phyloP scores from a whole-genome alignment of 257 asterid genomes.

The Gynochthodes officinalis region DNA sequence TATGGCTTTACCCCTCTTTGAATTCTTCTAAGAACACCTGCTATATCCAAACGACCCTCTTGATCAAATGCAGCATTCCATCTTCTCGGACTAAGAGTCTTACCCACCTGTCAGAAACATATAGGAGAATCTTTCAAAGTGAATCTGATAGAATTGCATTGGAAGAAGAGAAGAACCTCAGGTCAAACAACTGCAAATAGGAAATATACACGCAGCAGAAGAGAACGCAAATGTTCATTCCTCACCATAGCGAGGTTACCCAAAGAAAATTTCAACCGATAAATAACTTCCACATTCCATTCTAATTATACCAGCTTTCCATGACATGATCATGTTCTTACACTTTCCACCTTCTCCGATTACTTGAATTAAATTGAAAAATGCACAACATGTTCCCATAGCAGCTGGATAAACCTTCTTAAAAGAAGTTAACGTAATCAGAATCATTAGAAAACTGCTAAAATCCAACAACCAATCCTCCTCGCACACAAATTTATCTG shows the following conservation, averaged over 20 bases:
- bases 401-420: background rate
- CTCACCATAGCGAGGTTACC: background rate
- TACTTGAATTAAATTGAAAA: background rate
- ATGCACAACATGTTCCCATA: background rate
- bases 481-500: background rate
- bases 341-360: background rate
- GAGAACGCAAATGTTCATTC: background rate
- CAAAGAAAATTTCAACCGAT: background rate
- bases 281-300: background rate
- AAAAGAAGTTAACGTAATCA: background rate
- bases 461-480: background rate
- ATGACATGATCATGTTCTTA: background rate
- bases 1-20: constrained; percentile 78
- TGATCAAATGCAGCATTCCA: constrained; percentile 84
- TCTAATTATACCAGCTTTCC: background rate
- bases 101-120: constrained; percentile 61
- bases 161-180: background rate
- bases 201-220: background rate
- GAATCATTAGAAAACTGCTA: background rate
- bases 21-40: constrained; percentile 90
- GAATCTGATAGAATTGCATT: background rate
- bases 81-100: constrained; percentile 87
- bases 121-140: background rate
- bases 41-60: constrained; percentile 88
- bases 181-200: background rate